These are phyloP conservation scores for Dillenia turbinata DNA, from an alignment of 164 flowering plant genomes.

Conservation along the genomic window DNA sequence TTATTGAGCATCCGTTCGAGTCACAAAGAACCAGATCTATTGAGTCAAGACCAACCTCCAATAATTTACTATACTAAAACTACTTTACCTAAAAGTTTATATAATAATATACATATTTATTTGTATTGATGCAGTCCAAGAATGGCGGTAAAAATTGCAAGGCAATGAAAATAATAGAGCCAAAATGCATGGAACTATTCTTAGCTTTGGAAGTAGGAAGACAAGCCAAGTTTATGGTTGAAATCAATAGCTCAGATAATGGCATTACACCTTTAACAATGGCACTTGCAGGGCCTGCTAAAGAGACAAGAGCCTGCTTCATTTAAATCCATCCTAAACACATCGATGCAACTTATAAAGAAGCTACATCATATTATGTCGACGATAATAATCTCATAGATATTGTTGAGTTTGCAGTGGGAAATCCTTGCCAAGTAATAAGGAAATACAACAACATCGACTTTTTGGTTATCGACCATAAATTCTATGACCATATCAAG, in stretches of 20 bases:
- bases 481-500: not conserved
- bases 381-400: not conserved
- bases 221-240: conserved; percentile 9
- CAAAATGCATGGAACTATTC: conserved; percentile 6
- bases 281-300: conserved; percentile 8
- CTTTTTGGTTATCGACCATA: conserved; percentile 8
- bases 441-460: conserved; percentile 4
- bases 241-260: not conserved
- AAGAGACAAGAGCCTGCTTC: conserved; percentile 8
- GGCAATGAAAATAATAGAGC: not conserved
- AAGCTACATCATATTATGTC: not conserved
- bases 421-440: conserved; percentile 12
- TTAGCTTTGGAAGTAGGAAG: conserved; percentile 15
- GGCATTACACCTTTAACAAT: conserved; percentile 8
- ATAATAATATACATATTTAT: not conserved
- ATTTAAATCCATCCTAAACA: conserved; percentile 5
- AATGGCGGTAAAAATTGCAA: too few species aligned
- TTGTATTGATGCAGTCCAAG: not conserved
- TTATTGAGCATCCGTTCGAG: too few species aligned
- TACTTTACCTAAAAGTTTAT: too few species aligned
- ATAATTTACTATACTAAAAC: too few species aligned
- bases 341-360: not conserved
- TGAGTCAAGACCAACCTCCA: too few species aligned
- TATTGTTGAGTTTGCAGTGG: conserved; percentile 3
- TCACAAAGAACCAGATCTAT: too few species aligned